phyloP scores from a whole-genome alignment of 805 yeast genomes.

The Schwanniomyces vanrijiae region DNA sequence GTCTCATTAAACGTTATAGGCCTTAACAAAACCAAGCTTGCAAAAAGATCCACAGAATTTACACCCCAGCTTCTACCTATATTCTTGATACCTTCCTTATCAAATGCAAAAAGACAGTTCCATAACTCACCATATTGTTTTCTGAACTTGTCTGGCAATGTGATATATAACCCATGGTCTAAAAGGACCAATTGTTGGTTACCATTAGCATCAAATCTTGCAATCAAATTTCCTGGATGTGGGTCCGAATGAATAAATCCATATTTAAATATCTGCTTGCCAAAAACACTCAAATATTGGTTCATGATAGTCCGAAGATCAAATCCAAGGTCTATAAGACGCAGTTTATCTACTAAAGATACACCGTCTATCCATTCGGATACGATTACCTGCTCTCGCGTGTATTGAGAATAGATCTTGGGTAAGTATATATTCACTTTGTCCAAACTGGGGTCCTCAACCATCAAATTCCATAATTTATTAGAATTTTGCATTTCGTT shows the following conservation, averaged over 20 bases:
- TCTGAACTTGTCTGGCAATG: slow-evolving; percentile 50
- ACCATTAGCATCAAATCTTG: slow-evolving; percentile 36
- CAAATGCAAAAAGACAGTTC: slow-evolving; percentile 57
- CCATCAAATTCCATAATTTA: slow-evolving; percentile 36
- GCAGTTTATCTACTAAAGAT: slow-evolving; percentile 47
- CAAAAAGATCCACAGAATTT: slow-evolving; percentile 60
- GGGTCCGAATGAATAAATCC: slow-evolving; percentile 76
- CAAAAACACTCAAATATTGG: slow-evolving; percentile 50
- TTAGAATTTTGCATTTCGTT: slow-evolving; percentile 57
- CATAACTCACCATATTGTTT: slow-evolving; percentile 61
- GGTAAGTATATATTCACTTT: slow-evolving; percentile 55
- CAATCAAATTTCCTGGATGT: slow-evolving; percentile 77
- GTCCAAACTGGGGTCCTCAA: slow-evolving; percentile 39
- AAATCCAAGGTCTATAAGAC: slow-evolving; percentile 39
- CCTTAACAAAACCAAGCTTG: slow-evolving; percentile 53
- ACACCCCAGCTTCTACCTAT: slow-evolving; percentile 69
- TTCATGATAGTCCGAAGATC: slow-evolving; percentile 45
- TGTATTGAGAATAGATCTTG: slow-evolving; percentile 40
- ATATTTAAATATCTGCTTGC: slow-evolving; percentile 62
- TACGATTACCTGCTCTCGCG: slow-evolving; percentile 53
- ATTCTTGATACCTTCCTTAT: slow-evolving; percentile 44
- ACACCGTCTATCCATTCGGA: slow-evolving; percentile 81
- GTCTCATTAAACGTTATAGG: slow-evolving; percentile 35
- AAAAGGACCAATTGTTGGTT: slow-evolving; percentile 62
- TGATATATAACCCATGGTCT: slow-evolving; percentile 74